Conservation (phyloP, 306 rosid genomes). For the Pachyrhizus erosus region DNA sequence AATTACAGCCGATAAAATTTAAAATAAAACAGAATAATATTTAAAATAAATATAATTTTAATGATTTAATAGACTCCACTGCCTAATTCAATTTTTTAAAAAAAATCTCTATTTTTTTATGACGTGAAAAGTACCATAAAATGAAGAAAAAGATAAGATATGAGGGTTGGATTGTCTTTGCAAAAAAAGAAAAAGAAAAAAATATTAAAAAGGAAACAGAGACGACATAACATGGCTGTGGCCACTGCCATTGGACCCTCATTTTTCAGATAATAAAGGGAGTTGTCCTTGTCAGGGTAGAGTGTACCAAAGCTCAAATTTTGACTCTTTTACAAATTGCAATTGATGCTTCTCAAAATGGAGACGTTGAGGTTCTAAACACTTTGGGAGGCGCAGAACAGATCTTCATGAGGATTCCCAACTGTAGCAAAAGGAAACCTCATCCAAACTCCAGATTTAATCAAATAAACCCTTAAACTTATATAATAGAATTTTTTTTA, state of each 20-base stretch:
- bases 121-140: neutral
- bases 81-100: too few species aligned
- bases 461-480: too few species aligned
- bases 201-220: neutral
- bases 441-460: neutral
- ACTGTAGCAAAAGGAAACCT: neutral
- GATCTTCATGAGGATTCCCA: neutral
- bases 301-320: neutral
- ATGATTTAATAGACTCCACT: too few species aligned
- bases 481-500: too few species aligned
- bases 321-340: neutral
- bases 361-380: conserved; percentile 37
- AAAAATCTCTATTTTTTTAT: too few species aligned
- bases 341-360: conserved; percentile 25
- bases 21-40: too few species aligned
- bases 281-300: neutral
- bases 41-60: too few species aligned
- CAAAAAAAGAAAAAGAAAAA: neutral
- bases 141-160: neutral
- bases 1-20: too few species aligned
- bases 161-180: neutral
- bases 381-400: neutral
- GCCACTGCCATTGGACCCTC: neutral
- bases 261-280: neutral
- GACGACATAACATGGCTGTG: neutral